Evolutionary conservation across 129 eudicot species (phyloP), one percentile per base, ranked within the genome.

Genomic region (Rutidosis leptorrhynchoides): DNA sequence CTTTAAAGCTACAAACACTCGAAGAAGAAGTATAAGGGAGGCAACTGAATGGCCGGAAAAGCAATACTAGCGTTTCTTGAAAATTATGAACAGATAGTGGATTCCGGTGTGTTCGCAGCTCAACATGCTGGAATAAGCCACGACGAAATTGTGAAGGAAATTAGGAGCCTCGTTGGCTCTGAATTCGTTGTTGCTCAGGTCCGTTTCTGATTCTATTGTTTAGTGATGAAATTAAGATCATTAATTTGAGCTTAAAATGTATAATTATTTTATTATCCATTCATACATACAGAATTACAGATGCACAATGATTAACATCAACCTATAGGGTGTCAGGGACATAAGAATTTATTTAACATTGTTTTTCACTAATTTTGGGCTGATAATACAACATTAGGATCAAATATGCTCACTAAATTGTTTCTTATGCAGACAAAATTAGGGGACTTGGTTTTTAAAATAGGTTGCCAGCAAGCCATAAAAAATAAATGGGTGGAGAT

Each of bases 401-500:
- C n/a, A n/a, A n/a, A n/a, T 52, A 52, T 72, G 70, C 65, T 70
- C 27, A 49, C 64, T 68, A 16, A 62, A 17, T 17, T 67, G 2
- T 9, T 35, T 35, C 14, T 76, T 30, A 33, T 76, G 85, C 95
- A 94, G 97, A 83, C 72, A 42, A 89, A 86, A 75, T 10, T 89
- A 78, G 85, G 84, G 59, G 73, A 89, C 55, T 15, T 81, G 0
- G 65, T 86, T 54, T 84, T 74, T 68, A 79, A 77, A 76, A 84
- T 89, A 55, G 97, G 97, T 55, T 27, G 70, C 49, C 64, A 59
- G 62, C 95, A 89, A 70, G 96, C 95, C 9, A 84, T 79, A 61
- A 86, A 86, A 64, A 94, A 94, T 70, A 80, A 77, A 61, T 94
- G 99, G 99, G 78, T 89, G 60, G 95, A 84, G 78, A 82, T 84